These are phyloP conservation scores for Musa troglodytarum DNA, from an alignment of 176 grass and related monocot species.

Conservation along the genomic window DNA sequence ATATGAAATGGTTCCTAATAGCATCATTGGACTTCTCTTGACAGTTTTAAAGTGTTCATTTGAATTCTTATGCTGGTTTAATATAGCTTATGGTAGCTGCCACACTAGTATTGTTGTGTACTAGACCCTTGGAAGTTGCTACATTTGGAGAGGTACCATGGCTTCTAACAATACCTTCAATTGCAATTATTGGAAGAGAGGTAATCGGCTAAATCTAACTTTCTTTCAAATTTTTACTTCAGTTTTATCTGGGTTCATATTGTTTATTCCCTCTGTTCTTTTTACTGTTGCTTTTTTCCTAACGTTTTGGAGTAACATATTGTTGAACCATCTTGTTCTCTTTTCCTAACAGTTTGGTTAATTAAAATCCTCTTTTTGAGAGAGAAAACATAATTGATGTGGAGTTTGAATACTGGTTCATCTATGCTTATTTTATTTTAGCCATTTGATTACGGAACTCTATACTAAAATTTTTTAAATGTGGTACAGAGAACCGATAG, in stretches of 20 bases:
- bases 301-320: background rate
- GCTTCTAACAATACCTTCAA: constrained; percentile 88
- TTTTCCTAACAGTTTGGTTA: background rate
- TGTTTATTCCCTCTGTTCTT: background rate
- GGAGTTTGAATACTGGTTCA: background rate
- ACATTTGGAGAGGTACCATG: constrained; percentile 50
- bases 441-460: background rate
- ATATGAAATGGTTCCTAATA: background rate
- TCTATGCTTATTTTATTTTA: background rate
- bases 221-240: constrained; percentile 2
- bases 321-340: background rate
- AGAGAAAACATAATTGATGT: background rate
- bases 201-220: constrained; percentile 31
- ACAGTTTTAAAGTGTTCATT: constrained; percentile 13
- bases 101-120: constrained; percentile 80
- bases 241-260: background rate
- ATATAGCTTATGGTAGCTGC: constrained; percentile 96
- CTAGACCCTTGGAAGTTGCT: constrained; percentile 68
- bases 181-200: constrained; percentile 99
- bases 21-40: background rate
- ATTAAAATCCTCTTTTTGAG: no score
- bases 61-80: constrained; percentile 16
- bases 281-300: background rate
- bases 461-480: no score
- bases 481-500: no score